These are phyloP conservation scores for Sclerotinia subarctica DNA, from an alignment of 2,329 filamentous ascomycete genomes.

Conservation along the genomic window DNA sequence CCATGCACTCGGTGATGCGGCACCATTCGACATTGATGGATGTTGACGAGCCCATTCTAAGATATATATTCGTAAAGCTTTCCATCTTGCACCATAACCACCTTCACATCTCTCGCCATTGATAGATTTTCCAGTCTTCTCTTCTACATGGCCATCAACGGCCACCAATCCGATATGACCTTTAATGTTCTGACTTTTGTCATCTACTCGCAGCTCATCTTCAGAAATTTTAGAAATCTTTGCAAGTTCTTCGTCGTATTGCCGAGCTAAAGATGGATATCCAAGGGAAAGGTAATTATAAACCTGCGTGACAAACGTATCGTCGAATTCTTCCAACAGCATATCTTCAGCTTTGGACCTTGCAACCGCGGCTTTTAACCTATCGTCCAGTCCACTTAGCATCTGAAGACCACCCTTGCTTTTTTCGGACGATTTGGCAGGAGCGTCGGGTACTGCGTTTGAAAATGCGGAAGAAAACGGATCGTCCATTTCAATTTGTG, in stretches of 20 bases:
- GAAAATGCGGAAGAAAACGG: conserved; percentile 37
- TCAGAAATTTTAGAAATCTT: conserved; percentile 72
- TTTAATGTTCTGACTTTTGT: conserved; percentile 60
- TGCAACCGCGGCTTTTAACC: conserved; percentile 31
- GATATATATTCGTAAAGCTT: conserved; percentile 78
- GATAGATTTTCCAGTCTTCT: conserved; percentile 38
- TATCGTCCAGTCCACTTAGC: conserved; percentile 35
- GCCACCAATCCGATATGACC: conserved; percentile 68
- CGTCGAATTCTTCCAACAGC: conserved; percentile 67
- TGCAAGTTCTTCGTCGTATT: conserved; percentile 80
- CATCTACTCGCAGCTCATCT: conserved; percentile 67
- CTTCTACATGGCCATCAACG: conserved; percentile 34
- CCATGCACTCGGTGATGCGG: conserved; percentile 58
- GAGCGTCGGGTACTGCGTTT: conserved; percentile 21
- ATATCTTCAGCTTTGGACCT: conserved; percentile 33
- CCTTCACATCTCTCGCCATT: conserved; percentile 39
- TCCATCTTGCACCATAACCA: conserved; percentile 67
- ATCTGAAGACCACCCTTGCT: conserved; percentile 33
- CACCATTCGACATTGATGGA: conserved; percentile 61
- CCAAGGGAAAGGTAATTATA: conserved; percentile 96
- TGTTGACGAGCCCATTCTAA: conserved; percentile 87
- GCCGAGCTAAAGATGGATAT: conserved; percentile 79
- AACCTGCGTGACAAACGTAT: conserved; percentile 87
- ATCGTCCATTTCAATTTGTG: conserved; percentile 39
- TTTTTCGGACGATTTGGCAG: conserved; percentile 15